phyloP scores from a whole-genome alignment of 2,329 filamentous ascomycete genomes.

The Volutella citrinella region DNA sequence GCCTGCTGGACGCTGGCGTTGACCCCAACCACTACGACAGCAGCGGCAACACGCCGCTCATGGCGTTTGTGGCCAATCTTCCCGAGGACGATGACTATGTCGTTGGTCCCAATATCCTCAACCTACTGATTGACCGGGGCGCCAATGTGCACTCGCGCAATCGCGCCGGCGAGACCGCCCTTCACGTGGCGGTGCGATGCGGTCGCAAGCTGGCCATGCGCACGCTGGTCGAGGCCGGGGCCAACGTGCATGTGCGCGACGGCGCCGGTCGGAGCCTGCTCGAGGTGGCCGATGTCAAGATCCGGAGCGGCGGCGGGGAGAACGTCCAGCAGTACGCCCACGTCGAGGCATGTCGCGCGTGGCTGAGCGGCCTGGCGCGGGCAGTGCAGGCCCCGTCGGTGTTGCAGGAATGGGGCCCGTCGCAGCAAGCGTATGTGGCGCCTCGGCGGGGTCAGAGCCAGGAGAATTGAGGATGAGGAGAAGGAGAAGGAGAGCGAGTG shows the following conservation, averaged over 20 bases:
- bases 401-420: conserved; percentile 42
- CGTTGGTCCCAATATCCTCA: conserved; percentile 43
- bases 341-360: conserved; percentile 44
- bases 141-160: conserved; percentile 50
- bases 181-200: conserved; percentile 51
- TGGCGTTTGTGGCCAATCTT: conserved; percentile 51
- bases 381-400: conserved; percentile 39
- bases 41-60: conserved; percentile 52
- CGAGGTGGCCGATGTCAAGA: conserved; percentile 42
- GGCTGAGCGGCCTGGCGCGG: conserved; percentile 37
- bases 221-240: conserved; percentile 43
- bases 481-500: too few species aligned
- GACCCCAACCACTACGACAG: conserved; percentile 53
- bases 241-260: conserved; percentile 47
- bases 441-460: too few species aligned
- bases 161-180: conserved; percentile 51
- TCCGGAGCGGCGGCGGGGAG: conserved; percentile 28
- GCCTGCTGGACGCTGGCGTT: conserved; percentile 36
- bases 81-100: conserved; percentile 50
- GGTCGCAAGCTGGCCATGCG: conserved; percentile 51
- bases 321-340: conserved; percentile 36
- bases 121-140: conserved; percentile 39
- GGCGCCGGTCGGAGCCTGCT: conserved; percentile 42
- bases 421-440: too few species aligned
- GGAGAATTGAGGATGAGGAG: too few species aligned